Percentiles rank a stretch among this genome's conserved stretches.
phyloP scores from a whole-genome alignment of 2,329 filamentous ascomycete genomes.

The Basipetospora chlamydospora region DNA sequence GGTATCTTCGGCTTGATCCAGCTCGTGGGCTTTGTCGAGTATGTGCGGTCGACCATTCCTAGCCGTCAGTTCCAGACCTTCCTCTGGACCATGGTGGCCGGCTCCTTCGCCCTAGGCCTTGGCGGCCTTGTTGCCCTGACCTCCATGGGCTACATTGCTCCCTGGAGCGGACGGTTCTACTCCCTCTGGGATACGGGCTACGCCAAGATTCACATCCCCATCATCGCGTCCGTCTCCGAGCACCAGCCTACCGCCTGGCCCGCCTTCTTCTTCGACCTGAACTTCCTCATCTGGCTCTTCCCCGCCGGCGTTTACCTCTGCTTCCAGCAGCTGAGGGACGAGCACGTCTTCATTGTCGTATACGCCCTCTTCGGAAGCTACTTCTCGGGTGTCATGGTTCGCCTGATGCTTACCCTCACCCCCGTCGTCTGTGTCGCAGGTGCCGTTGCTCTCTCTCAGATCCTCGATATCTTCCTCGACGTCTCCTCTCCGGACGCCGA shows the following conservation, averaged over 20 bases:
- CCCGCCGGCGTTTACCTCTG: conserved; percentile 96
- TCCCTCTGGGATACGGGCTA: conserved; percentile 98
- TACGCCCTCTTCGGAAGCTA: conserved; percentile 96
- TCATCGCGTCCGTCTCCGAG: conserved; percentile 98
- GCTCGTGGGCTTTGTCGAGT: conserved; percentile 83
- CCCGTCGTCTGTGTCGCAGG: conserved; percentile 92
- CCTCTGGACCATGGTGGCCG: conserved; percentile 59
- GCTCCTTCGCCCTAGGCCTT: conserved; percentile 59
- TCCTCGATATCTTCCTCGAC: conserved; percentile 75
- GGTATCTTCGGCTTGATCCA: conserved; percentile 94
- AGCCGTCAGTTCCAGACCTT: conserved; percentile 91
- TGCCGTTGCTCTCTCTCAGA: conserved; percentile 72
- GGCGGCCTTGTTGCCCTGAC: conserved; percentile 74
- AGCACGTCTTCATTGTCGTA: conserved; percentile 96
- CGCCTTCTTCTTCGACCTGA: conserved; percentile 97
- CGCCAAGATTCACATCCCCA: conserved; percentile 97
- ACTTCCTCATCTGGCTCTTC: conserved; percentile 98
- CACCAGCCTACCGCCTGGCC: conserved; percentile 99
- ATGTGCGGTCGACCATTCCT: conserved; percentile 73
- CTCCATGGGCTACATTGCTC: conserved; percentile 79
- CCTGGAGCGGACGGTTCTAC: conserved; percentile 98
- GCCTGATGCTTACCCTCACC: conserved; percentile 93
- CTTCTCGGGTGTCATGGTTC: conserved; percentile 98
- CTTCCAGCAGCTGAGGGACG: conserved; percentile 84
- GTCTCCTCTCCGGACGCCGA: conserved; percentile 45